phyloP scores from a whole-genome alignment of 257 asterid genomes.

The Knoxia roxburghii region DNA sequence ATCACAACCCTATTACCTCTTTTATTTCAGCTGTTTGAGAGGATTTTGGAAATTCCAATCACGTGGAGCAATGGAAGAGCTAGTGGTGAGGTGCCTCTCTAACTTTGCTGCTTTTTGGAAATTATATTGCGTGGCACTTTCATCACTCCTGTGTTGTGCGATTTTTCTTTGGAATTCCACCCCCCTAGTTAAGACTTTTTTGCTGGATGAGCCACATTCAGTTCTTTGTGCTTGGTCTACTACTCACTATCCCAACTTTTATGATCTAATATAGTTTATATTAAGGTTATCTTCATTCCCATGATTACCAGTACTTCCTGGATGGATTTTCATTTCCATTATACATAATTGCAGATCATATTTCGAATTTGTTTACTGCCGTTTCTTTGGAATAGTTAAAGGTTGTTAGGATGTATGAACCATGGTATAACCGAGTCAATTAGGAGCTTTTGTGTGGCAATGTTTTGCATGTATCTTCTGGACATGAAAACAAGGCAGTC shows the following conservation, averaged over 20 bases:
- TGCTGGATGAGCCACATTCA: not conserved
- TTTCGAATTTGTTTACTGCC: too few relatives aligned
- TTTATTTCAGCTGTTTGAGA: conserved; percentile 77
- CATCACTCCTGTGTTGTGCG: not conserved
- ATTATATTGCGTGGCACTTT: not conserved
- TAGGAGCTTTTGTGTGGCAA: not conserved
- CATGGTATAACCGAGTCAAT: not conserved
- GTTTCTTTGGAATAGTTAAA: not conserved
- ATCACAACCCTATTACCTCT: conserved; percentile 20
- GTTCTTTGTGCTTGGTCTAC: not conserved
- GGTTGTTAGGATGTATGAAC: not conserved
- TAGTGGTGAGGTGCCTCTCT: conserved; percentile 92
- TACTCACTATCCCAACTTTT: not conserved
- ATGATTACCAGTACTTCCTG: not conserved
- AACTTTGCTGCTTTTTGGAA: not conserved
- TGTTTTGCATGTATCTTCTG: not conserved
- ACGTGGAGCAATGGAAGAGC: conserved; percentile 97
- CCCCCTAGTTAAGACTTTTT: not conserved
- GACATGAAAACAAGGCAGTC: not conserved
- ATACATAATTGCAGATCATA: too few relatives aligned
- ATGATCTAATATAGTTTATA: not conserved
- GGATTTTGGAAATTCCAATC: conserved; percentile 91
- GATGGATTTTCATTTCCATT: not conserved
- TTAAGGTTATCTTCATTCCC: not conserved
- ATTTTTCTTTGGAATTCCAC: not conserved